Percentiles rank a stretch among this genome's conserved stretches.
These are phyloP conservation scores for Saccharomyces kudriavzevii DNA, from an alignment of 805 yeast species.

Conservation along the genomic window DNA sequence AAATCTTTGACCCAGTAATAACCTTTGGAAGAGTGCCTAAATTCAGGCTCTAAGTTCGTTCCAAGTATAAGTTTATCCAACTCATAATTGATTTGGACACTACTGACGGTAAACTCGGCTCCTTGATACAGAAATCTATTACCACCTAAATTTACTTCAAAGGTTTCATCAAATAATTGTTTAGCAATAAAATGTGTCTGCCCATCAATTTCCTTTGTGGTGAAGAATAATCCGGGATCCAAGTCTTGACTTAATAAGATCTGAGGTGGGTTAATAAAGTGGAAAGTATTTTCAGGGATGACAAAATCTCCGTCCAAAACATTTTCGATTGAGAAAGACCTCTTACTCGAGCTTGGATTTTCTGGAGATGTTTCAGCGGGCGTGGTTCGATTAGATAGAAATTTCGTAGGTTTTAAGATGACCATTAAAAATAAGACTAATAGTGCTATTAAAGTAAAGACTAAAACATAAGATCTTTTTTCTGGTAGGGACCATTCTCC, in stretches of 20 bases:
- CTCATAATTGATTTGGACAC: slow-evolving; percentile 38
- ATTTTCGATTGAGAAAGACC: slow-evolving; percentile 15
- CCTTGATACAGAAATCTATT: slow-evolving; percentile 37
- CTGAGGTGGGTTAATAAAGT: slow-evolving; percentile 22
- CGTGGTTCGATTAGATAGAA: background rate
- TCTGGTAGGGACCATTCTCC: background rate
- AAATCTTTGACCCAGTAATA: slow-evolving; percentile 56
- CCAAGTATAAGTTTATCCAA: slow-evolving; percentile 45
- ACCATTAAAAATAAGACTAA: background rate
- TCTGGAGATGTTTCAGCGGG: slow-evolving; percentile 1
- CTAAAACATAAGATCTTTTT: background rate
- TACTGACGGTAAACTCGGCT: slow-evolving; percentile 32
- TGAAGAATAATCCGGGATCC: slow-evolving; percentile 41
- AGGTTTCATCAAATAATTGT: slow-evolving; percentile 27
- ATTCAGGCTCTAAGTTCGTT: slow-evolving; percentile 44
- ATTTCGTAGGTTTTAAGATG: background rate
- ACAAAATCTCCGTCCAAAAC: slow-evolving; percentile 23
- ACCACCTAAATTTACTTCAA: slow-evolving; percentile 17
- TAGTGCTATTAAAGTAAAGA: background rate
- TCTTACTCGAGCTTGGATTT: background rate
- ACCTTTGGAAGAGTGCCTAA: slow-evolving; percentile 63
- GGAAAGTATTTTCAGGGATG: slow-evolving; percentile 16
- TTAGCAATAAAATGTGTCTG: slow-evolving; percentile 20
- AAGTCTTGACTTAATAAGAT: slow-evolving; percentile 15
- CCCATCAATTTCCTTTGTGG: slow-evolving; percentile 9